Evolutionary conservation across 805 yeast genomes (phyloP), one percentile per base, ranked within the genome.

Genomic region (Nematodospora valgi): DNA sequence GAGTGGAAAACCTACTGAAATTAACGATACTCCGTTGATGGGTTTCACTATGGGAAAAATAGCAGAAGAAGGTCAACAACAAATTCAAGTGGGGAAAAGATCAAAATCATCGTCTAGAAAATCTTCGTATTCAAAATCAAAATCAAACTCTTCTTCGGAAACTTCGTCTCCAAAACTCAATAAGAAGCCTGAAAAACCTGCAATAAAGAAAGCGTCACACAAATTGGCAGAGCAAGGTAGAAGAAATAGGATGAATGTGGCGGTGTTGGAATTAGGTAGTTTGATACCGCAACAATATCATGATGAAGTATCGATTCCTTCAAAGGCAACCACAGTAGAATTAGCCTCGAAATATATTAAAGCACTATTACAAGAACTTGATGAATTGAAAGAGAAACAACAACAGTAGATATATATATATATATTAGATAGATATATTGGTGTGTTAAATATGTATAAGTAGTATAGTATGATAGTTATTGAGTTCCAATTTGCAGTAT

Each of bases 141-240:
- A 40, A 27, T 42, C 48, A 3, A 28, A 37, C 13, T 36, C 46
- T 12, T 41, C 45, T 6, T 41, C 44, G 16, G 41, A 51, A 13
- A 39, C 27, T n/a, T 48, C 49, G 27, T 52, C 58, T 3, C 60
- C 62, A 2, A 41, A 43, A 15, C 30, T 47, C 15, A 24, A 29
- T 14, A 38, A 38, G 13, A 43, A 39, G 14, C 38, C 34, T 4
- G 59, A 54, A 35, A 52, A 54, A 35, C 54, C 56, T 19, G 36
- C 61, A 6, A 68, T 74, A 19, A 82, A 83, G 54, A 80, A 82
- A 48, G 76, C 82, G 2, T 76, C 77, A 27, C 98, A 91, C 59
- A 89, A 91, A 55, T 72, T 86, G 11, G 98, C 98, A 0, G 98
- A 91, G 60, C 97, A 93, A 59, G 98, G 96, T 11, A 72, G 98